These are phyloP conservation scores for Candida takata DNA, from an alignment of 805 yeast species.

Conservation along the genomic window DNA sequence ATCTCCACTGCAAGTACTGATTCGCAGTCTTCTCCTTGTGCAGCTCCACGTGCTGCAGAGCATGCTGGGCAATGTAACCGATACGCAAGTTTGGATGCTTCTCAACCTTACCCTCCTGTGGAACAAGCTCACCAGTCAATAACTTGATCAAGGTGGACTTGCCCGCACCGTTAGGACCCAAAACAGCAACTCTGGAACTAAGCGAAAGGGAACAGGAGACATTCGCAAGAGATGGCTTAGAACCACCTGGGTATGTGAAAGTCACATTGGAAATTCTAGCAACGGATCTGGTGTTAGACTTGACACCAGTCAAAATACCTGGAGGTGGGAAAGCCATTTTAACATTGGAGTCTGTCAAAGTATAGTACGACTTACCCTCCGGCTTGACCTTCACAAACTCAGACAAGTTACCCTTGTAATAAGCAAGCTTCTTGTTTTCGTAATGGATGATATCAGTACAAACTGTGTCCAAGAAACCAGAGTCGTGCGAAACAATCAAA, in stretches of 20 bases:
- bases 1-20: conserved; percentile 98
- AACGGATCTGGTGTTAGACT: conserved; percentile 90
- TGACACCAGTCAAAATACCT: conserved; percentile 95
- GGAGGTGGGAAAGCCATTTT: conserved; percentile 99
- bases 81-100: conserved; percentile 97
- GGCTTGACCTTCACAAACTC: conserved; percentile 89
- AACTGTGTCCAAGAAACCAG: conserved; percentile 90
- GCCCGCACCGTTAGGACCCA: conserved; percentile 99
- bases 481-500: conserved; percentile 94
- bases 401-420: conserved; percentile 93
- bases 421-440: conserved; percentile 89
- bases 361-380: conserved; percentile 93
- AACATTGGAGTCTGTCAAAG: conserved; percentile 85
- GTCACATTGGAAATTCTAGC: conserved; percentile 82
- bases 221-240: conserved; percentile 69
- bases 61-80: conserved; percentile 98
- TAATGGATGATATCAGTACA: conserved; percentile 97
- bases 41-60: conserved; percentile 92
- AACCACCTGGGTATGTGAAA: conserved; percentile 84
- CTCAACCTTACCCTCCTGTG: conserved; percentile 84
- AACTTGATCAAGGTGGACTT: conserved; percentile 92
- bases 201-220: conserved; percentile 88
- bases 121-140: conserved; percentile 86
- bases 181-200: conserved; percentile 93
- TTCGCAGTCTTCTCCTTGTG: conserved; percentile 97